A percentile compares a stretch with the other conserved stretches of the same genome.
phyloP scores from a whole-genome alignment of 345 rosid species.

The Salix udensis region DNA sequence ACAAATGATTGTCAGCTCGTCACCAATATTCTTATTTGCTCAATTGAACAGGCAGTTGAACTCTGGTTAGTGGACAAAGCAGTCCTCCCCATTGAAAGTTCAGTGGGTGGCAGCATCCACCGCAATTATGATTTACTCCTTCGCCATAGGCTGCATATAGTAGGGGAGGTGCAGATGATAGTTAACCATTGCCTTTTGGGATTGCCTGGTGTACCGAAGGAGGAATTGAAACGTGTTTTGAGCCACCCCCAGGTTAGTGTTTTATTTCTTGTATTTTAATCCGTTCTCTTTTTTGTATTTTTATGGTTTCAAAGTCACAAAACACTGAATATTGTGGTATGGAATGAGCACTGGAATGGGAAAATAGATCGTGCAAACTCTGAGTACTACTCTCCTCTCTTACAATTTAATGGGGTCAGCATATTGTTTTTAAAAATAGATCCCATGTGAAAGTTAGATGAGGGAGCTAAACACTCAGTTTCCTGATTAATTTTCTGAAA shows the following conservation, averaged over 20 bases:
- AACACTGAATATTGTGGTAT: no score
- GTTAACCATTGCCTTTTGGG: conserved; percentile 86
- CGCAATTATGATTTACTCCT: conserved; percentile 91
- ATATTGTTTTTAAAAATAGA: neutral
- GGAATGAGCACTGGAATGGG: no score
- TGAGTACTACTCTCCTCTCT: neutral
- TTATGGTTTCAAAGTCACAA: neutral
- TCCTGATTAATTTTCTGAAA: neutral
- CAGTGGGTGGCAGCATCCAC: conserved; percentile 90
- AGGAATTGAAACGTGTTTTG: conserved; percentile 65
- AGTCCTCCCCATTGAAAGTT: conserved; percentile 85
- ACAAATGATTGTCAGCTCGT: neutral
- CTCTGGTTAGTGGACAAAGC: conserved; percentile 92
- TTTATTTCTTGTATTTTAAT: neutral
- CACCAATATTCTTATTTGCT: neutral
- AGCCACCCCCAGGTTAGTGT: conserved; percentile 86
- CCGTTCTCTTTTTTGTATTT: neutral
- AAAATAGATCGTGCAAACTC: neutral
- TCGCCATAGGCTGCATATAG: conserved; percentile 91
- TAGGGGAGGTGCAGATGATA: conserved; percentile 75
- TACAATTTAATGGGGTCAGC: neutral
- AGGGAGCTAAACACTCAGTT: neutral
- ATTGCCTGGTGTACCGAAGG: conserved; percentile 60
- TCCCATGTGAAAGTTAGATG: neutral
- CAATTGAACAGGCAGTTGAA: conserved; percentile 77